Evolutionary conservation across 345 rosid species (phyloP).

Genomic region (Eucalyptus fibrosa): DNA sequence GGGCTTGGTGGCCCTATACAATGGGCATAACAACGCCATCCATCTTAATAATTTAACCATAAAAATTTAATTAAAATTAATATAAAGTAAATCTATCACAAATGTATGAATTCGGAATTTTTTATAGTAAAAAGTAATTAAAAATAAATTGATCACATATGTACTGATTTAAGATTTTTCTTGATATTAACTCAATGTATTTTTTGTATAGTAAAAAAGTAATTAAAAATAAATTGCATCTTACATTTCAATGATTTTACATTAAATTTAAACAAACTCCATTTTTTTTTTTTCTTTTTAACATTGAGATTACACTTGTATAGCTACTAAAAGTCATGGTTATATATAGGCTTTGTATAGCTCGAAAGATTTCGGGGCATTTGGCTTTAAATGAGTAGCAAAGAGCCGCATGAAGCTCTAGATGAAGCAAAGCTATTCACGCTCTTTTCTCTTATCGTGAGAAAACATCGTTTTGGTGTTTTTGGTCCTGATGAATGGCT

Average conservation of each 20-base stretch:
- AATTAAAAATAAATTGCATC: no score
- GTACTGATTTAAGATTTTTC: accelerated
- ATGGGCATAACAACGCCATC: no score
- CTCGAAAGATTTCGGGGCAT: background rate
- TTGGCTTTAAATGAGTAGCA: background rate
- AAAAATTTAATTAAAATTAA: no score
- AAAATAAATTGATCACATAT: accelerated
- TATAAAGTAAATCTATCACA: accelerated
- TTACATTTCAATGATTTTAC: background rate
- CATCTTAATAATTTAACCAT: accelerated
- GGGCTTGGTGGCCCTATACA: no score
- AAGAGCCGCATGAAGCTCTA: background rate
- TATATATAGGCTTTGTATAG: background rate
- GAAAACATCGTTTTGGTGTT: background rate
- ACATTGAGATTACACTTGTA: background rate
- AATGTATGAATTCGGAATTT: accelerated
- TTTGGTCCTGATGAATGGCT: background rate
- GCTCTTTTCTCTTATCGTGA: background rate
- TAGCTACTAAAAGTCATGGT: background rate
- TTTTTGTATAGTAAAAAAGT: no score
- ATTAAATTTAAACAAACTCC: background rate
- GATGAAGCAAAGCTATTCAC: background rate
- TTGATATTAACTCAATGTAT: background rate
- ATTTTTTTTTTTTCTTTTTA: background rate
- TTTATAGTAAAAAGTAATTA: no score